A percentile compares a stretch with the other conserved stretches of the same genome.
Evolutionary conservation across 148 eudicot species (phyloP).

Genomic region (Chenopodium quinoa): DNA sequence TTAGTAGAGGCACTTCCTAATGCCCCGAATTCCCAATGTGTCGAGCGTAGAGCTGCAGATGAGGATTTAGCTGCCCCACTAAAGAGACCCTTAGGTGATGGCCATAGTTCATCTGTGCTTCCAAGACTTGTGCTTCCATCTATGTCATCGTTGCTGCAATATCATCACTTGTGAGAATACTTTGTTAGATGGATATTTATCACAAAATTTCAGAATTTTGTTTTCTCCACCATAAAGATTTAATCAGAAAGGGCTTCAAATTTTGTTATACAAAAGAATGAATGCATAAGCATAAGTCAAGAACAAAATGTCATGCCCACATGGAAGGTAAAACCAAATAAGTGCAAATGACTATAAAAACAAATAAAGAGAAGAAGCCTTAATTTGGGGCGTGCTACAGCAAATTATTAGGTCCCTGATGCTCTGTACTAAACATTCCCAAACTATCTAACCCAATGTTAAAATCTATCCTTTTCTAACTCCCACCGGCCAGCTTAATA

Average conservation of each 20-base stretch:
- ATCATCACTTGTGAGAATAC: conserved; percentile 69
- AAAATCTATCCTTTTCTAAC: background rate
- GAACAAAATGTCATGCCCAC: background rate
- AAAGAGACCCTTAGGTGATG: conserved; percentile 52
- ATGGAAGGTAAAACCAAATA: background rate
- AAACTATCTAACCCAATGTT: background rate
- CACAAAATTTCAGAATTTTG: conserved; percentile 19
- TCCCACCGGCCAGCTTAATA: background rate
- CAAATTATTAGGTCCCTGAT: background rate
- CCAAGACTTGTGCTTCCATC: conserved; percentile 50
- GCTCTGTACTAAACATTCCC: background rate
- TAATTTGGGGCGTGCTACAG: background rate
- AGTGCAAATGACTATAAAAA: background rate
- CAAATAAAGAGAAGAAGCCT: background rate
- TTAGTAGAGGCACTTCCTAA: conserved; percentile 33
- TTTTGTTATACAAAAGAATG: background rate
- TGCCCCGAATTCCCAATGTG: conserved; percentile 44
- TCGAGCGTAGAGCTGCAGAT: conserved; percentile 40
- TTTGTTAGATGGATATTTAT: conserved; percentile 45
- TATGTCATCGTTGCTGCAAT: conserved; percentile 65
- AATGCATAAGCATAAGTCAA: background rate
- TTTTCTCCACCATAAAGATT: conserved; percentile 1
- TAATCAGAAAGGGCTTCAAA: background rate
- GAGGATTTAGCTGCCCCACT: conserved; percentile 40
- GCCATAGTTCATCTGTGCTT: conserved; percentile 57